Percentiles rank a stretch among this genome's conserved stretches.
phyloP scores from a whole-genome alignment of 768 basidiomycete genomes.

The Holtermannia corniformis region DNA sequence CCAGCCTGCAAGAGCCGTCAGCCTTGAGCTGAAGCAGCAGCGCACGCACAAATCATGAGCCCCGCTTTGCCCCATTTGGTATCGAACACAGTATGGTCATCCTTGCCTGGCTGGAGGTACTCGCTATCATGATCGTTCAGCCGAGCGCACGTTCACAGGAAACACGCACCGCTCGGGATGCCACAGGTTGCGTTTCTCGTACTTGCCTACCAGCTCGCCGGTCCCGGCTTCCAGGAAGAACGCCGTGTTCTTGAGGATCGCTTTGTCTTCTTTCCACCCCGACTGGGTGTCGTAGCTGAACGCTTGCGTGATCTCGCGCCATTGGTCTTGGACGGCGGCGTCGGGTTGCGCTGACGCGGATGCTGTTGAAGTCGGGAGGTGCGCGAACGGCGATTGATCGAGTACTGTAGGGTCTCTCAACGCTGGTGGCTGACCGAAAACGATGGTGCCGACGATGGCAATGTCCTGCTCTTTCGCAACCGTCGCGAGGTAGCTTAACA shows the following conservation, averaged over 20 bases:
- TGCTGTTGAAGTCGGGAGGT: constrained; percentile 3
- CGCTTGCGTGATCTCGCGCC: constrained; percentile 4
- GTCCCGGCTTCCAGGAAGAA: constrained; percentile 25
- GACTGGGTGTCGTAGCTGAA: not conserved
- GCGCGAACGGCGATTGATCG: constrained; percentile 13
- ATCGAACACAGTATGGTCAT: constrained; percentile 25
- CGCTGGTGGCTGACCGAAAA: constrained; percentile 9
- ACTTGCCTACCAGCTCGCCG: constrained; percentile 21
- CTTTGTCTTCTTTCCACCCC: constrained; percentile 15
- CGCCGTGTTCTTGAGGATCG: constrained; percentile 26
- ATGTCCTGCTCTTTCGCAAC: constrained; percentile 19
- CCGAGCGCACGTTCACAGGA: not conserved
- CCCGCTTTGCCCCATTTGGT: constrained; percentile 30
- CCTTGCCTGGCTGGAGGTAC: constrained; percentile 26
- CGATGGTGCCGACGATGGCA: constrained; percentile 28
- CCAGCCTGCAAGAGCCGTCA: constrained; percentile 21
- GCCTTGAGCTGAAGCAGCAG: not conserved
- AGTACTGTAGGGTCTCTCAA: not conserved
- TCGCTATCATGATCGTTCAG: constrained; percentile 15
- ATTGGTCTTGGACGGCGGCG: not conserved
- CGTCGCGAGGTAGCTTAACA: constrained; percentile 8
- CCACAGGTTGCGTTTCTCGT: constrained; percentile 36
- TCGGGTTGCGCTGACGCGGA: not conserved
- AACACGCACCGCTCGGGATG: constrained; percentile 31
- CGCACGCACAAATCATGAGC: constrained; percentile 26